phyloP scores from a whole-genome alignment of 2,329 filamentous ascomycete species.

The Decorospora gaudefroyi region DNA sequence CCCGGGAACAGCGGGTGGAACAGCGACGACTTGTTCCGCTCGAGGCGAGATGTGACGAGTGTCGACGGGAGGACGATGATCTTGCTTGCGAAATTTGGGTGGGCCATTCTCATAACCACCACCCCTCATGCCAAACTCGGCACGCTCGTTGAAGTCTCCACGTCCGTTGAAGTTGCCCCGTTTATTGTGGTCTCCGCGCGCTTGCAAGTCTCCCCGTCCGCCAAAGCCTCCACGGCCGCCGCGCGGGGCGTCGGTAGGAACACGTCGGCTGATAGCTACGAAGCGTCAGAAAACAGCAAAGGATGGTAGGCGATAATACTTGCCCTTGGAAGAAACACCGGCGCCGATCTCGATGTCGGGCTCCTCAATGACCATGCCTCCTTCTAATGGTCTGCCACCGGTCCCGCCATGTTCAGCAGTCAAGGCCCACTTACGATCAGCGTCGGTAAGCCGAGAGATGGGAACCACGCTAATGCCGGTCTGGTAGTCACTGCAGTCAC shows the following conservation, averaged over 20 bases:
- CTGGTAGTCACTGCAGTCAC: constrained; percentile 95
- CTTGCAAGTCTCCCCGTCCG: constrained; percentile 8
- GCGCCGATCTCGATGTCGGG: constrained; percentile 98
- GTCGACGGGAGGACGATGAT: constrained; percentile 32
- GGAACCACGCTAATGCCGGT: constrained; percentile 93
- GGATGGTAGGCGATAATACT: background rate
- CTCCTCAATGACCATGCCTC: constrained; percentile 89
- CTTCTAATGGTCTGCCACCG: constrained; percentile 77
- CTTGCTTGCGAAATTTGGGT: constrained; percentile 37
- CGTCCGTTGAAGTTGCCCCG: constrained; percentile 23
- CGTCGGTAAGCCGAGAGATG: constrained; percentile 88
- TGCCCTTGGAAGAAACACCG: constrained; percentile 90
- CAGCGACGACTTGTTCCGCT: constrained; percentile 52
- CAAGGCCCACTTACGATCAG: constrained; percentile 95
- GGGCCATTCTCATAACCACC: constrained; percentile 22
- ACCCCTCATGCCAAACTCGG: constrained; percentile 14
- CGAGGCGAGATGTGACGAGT: constrained; percentile 43
- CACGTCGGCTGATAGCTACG: constrained; percentile 43
- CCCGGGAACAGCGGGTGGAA: constrained; percentile 59
- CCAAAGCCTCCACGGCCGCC: constrained; percentile 22
- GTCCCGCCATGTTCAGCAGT: constrained; percentile 92
- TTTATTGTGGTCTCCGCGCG: constrained; percentile 19
- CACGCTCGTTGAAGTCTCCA: constrained; percentile 10
- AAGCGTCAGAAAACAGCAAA: constrained; percentile 15
- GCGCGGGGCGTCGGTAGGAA: constrained; percentile 41